Percentiles rank a stretch among this genome's conserved stretches.
phyloP scores from a whole-genome alignment of 306 rosid species.

The Quercus parvula region DNA sequence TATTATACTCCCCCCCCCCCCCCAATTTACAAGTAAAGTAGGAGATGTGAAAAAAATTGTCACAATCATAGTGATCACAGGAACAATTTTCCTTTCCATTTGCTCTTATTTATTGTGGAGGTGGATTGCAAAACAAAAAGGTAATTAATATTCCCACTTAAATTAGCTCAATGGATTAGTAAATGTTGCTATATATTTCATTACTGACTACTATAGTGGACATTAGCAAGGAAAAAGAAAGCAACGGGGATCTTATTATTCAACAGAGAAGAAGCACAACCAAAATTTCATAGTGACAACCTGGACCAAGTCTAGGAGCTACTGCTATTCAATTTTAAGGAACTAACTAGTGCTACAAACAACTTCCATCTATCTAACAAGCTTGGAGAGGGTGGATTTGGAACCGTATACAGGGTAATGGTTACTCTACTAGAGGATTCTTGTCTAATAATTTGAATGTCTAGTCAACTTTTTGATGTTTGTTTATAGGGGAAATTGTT shows the following conservation, averaged over 20 bases:
- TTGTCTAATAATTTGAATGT: background rate
- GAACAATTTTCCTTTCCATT: background rate
- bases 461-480: background rate
- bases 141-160: slow-evolving; percentile 8
- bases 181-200: background rate
- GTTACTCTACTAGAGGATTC: background rate
- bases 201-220: background rate
- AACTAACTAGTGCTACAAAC: slow-evolving; percentile 39
- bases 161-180: slow-evolving; percentile 22
- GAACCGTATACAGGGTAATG: slow-evolving; percentile 30
- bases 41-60: background rate
- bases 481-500: slow-evolving; percentile 29
- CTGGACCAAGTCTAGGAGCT: slow-evolving; percentile 31
- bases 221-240: background rate
- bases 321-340: slow-evolving; percentile 29
- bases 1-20: background rate
- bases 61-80: background rate
- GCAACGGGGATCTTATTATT: background rate
- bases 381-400: slow-evolving; percentile 35
- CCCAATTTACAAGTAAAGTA: background rate
- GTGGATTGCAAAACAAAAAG: background rate
- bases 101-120: background rate
- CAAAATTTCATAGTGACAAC: slow-evolving; percentile 20
- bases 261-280: background rate
- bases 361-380: slow-evolving; percentile 24